Percentiles rank a stretch among this genome's conserved stretches.
phyloP scores from a whole-genome alignment of 345 rosid genomes.

The Geranium brycei region DNA sequence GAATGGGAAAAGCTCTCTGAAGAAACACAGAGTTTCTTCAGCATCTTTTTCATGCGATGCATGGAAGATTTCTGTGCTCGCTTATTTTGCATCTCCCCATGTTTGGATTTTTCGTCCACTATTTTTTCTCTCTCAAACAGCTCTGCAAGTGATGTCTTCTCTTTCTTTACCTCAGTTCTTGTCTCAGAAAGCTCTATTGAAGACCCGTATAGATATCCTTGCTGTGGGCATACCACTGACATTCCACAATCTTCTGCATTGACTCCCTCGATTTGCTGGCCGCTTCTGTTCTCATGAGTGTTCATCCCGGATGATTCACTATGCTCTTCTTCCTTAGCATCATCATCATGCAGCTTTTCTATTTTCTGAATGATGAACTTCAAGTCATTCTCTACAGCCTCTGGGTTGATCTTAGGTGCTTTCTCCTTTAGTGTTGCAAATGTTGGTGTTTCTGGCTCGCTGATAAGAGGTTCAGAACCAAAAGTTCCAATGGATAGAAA shows the following conservation, averaged over 20 bases:
- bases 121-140: constrained; percentile 48
- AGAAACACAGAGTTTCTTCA: constrained; percentile 40
- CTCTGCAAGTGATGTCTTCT: constrained; percentile 58
- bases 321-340: constrained; percentile 49
- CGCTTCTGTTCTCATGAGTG: constrained; percentile 46
- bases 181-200: constrained; percentile 43
- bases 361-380: constrained; percentile 45
- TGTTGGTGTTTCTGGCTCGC: constrained; percentile 61
- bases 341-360: constrained; percentile 72
- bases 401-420: constrained; percentile 22
- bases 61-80: constrained; percentile 39
- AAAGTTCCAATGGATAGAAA: constrained; percentile 86
- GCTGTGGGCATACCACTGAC: too few relatives aligned
- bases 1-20: constrained; percentile 20
- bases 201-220: constrained; percentile 71
- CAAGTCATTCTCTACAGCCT: constrained; percentile 55
- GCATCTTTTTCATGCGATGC: constrained; percentile 48
- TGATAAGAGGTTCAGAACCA: constrained; percentile 39
- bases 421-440: constrained; percentile 41
- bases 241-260: constrained; percentile 32
- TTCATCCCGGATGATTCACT: constrained; percentile 49
- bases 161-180: constrained; percentile 35
- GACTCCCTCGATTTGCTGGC: constrained; percentile 33
- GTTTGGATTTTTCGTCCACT: constrained; percentile 24
- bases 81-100: constrained; percentile 33